Percentiles rank a stretch among this genome's conserved stretches.
Conservation (phyloP, 2,329 filamentous ascomycete genomes). For the Cladosporium sp. region DNA sequence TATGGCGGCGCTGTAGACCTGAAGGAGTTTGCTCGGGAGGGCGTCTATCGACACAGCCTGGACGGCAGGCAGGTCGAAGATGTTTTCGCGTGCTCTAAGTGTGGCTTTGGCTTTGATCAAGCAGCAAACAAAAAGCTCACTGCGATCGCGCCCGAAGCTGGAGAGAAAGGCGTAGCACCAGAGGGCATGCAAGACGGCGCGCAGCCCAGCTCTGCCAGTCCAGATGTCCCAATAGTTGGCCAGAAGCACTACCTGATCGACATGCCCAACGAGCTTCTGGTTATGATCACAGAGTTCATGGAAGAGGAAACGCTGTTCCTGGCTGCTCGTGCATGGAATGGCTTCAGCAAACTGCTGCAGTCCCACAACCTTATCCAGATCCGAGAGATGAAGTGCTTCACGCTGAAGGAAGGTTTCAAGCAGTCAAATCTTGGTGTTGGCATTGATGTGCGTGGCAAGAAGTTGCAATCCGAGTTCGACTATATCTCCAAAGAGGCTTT, state of each 20-base stretch:
- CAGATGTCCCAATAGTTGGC: not conserved
- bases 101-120: not conserved
- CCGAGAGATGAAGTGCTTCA: conserved; percentile 24
- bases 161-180: too few species aligned
- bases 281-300: conserved; percentile 18
- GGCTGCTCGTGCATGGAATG: conserved; percentile 19
- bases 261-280: conserved; percentile 18
- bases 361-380: conserved; percentile 19
- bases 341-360: conserved; percentile 17
- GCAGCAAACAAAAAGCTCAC: too few species aligned
- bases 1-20: conserved; percentile 17
- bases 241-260: conserved; percentile 10
- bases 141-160: too few species aligned
- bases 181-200: too few species aligned
- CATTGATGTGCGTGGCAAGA: conserved; percentile 14
- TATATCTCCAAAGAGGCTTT: conserved; percentile 20
- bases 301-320: conserved; percentile 18
- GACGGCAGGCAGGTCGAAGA: not conserved
- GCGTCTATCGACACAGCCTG: too few species aligned
- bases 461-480: conserved; percentile 23
- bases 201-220: not conserved
- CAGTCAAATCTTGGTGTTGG: conserved; percentile 19
- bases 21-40: conserved; percentile 12
- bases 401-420: conserved; percentile 21
- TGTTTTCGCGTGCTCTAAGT: not conserved